A percentile compares a stretch with the other conserved stretches of the same genome.
Evolutionary conservation across 768 basidiomycete genomes (phyloP).

Genomic region (Amylocystis lapponica): DNA sequence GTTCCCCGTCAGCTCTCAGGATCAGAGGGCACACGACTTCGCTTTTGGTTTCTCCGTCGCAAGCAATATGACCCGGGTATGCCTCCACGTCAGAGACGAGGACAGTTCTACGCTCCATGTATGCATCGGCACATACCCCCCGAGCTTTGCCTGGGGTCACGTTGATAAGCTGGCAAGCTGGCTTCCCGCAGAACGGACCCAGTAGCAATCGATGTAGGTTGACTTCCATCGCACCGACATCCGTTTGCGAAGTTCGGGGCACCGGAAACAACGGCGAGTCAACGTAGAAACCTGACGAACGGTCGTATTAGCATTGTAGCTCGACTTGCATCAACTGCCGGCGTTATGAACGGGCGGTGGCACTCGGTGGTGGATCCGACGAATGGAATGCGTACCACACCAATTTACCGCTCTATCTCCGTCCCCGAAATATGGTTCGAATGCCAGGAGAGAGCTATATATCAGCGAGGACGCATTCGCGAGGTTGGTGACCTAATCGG

Average conservation of each 20-base stretch:
- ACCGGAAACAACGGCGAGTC: conserved; percentile 55
- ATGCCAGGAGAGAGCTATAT: conserved; percentile 71
- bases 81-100: conserved; percentile 73
- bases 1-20: conserved; percentile 10
- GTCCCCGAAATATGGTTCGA: conserved; percentile 57
- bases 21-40: conserved; percentile 83
- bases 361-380: not conserved
- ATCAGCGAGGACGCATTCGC: conserved; percentile 80
- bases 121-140: conserved; percentile 89
- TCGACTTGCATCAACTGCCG: not conserved
- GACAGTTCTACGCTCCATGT: conserved; percentile 45
- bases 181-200: conserved; percentile 87
- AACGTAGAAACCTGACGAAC: conserved; percentile 84
- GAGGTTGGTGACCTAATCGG: conserved; percentile 89
- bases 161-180: conserved; percentile 83
- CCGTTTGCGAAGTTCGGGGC: conserved; percentile 25
- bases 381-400: conserved; percentile 62
- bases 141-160: conserved; percentile 43
- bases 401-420: conserved; percentile 76
- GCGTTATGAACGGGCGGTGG: no score
- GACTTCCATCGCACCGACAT: conserved; percentile 7
- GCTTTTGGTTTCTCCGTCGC: conserved; percentile 85
- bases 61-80: conserved; percentile 93
- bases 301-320: no score
- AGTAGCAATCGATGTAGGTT: conserved; percentile 44